phyloP scores from a whole-genome alignment of 306 rosid species.

The Rosa lucieae region DNA sequence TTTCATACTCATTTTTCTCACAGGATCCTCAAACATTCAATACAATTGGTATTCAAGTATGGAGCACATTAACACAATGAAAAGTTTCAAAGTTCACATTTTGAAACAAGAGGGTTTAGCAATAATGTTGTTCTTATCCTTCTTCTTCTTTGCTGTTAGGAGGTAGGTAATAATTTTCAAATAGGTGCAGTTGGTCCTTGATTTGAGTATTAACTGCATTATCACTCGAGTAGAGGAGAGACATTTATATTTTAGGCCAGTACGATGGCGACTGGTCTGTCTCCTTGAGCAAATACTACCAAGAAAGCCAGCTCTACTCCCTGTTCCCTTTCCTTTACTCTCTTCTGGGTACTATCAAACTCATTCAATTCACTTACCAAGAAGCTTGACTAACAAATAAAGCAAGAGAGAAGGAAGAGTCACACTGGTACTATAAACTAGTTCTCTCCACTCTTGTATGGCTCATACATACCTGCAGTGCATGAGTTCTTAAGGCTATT shows the following conservation, averaged over 20 bases:
- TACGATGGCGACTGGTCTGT: constrained; percentile 19
- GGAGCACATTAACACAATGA: not conserved
- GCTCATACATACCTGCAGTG: constrained; percentile 6
- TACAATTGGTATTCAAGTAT: not conserved
- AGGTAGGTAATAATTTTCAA: not conserved
- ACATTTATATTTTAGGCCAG: constrained; percentile 13
- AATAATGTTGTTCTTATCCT: not conserved
- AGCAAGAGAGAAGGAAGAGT: not conserved
- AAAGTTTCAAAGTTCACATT: too few relatives aligned
- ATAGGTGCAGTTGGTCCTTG: constrained; percentile 14
- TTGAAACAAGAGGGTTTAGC: not conserved
- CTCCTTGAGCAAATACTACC: constrained; percentile 20
- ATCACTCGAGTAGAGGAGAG: constrained; percentile 2
- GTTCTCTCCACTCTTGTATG: too few relatives aligned
- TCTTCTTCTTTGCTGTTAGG: not conserved
- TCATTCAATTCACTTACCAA: constrained; percentile 9
- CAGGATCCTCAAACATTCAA: too few relatives aligned
- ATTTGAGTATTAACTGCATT: constrained; percentile 19
- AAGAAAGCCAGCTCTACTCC: constrained; percentile 23
- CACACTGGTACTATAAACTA: not conserved
- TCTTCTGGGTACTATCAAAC: constrained; percentile 9
- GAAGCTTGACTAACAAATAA: not conserved
- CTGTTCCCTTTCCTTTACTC: not conserved
- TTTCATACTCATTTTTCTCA: not conserved
- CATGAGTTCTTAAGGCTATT: not conserved